Evolutionary conservation across 768 basidiomycete genomes (phyloP), one percentile per base, ranked within the genome.

Genomic region (Hirschioporus abietinus): DNA sequence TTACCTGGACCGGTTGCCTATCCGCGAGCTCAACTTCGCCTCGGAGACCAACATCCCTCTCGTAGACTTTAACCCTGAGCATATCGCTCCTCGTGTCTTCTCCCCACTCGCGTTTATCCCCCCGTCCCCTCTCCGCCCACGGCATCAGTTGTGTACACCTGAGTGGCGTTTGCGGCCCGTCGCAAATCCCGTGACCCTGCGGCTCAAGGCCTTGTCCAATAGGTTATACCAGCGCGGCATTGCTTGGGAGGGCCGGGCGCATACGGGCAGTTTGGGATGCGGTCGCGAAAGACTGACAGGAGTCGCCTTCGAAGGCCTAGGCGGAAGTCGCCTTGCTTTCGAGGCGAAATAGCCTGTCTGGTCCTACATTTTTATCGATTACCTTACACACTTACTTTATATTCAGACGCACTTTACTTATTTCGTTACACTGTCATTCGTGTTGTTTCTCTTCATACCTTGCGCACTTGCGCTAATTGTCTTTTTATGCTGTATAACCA

Each of bases 181-280:
- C 6, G 77, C 83, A 64, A 90, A 91, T 70, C 88, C 88, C 7
- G 79, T 84, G 59, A 79, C 83, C 67, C 77, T 90, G 63, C 78
- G 88, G 3, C 72, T 90, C 58, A 81, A 80, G 72, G 89, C 89
- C n/a, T 74, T 88, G 71, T 83, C 85, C 71, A 88, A 88, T 70
- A 73, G 83, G 9, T 78, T 84, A 72, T 79, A 71, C 70, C 76
- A 76, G 68, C 76, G 77, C 3, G 82, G 78, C n/a, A 73, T 78
- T 69, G 71, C 74, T 67, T 84, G 83, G 82, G 83, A 83, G 69
- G 83, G 83, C 2, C 76, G 79, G 15, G 81, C 77, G 58, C 75
- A 79, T 26, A 84, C 86, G 61, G 83, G 83, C 52, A 77, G 77
- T 23, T 74, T 87, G 63, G 83, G 83, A 1, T 83, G 82, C 62